phyloP scores from a whole-genome alignment of 2,329 filamentous ascomycete genomes.

The Monilinia fructigena region DNA sequence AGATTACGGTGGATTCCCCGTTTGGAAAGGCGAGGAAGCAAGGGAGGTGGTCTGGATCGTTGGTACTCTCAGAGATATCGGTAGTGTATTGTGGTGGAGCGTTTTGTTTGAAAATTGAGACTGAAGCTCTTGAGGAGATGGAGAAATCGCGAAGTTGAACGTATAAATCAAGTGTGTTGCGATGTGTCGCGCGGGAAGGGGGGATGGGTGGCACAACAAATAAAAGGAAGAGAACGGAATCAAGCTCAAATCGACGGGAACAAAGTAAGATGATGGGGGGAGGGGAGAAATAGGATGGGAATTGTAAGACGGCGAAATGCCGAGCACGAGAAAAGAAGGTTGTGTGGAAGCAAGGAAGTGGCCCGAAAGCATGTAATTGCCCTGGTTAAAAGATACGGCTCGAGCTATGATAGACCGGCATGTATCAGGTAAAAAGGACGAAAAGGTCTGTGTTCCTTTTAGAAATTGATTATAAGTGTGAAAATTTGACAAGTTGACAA shows the following conservation, averaged over 20 bases:
- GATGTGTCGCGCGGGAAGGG: conserved; percentile 8
- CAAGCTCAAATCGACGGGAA: conserved; percentile 21
- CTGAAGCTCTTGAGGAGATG: conserved; percentile 4
- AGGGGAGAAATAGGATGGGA: conserved; percentile 15
- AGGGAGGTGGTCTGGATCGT: conserved; percentile 28
- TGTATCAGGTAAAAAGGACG: background rate
- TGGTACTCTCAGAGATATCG: conserved; percentile 19
- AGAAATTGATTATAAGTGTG: background rate
- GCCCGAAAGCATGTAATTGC: conserved; percentile 12
- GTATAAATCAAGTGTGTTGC: background rate
- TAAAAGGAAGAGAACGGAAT: conserved; percentile 19
- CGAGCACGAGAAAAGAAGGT: conserved; percentile 24
- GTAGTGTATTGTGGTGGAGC: background rate
- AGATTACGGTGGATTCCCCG: conserved; percentile 39
- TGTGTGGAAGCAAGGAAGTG: conserved; percentile 24
- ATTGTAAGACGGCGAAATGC: conserved; percentile 18
- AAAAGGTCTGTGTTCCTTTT: background rate
- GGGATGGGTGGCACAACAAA: conserved; percentile 21
- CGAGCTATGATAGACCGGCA: conserved; percentile 11
- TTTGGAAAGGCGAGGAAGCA: conserved; percentile 31
- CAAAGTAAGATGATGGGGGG: conserved; percentile 16
- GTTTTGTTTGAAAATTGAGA: conserved; percentile 9
- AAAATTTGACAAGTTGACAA: conserved; percentile 1
- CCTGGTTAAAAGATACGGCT: background rate
- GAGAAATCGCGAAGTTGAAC: background rate